phyloP scores from a whole-genome alignment of 2,329 filamentous ascomycete genomes.

The Aspergillus ustus region DNA sequence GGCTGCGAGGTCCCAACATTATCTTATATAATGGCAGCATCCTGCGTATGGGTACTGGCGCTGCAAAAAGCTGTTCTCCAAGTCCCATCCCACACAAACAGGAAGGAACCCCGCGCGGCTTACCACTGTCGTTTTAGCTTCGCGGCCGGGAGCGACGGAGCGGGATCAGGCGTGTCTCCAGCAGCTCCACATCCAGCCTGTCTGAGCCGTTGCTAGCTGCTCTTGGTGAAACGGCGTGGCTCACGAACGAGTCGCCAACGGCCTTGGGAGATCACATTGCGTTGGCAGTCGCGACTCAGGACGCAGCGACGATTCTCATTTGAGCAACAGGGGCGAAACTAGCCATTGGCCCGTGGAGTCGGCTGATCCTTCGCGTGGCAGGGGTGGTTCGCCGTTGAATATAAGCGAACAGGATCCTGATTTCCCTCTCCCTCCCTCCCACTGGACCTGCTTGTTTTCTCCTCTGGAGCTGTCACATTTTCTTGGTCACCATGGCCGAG shows the following conservation, averaged over 20 bases:
- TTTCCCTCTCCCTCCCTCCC: neutral
- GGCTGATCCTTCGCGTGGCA: constrained; percentile 10
- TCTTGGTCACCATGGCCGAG: constrained; percentile 4
- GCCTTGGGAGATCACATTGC: neutral
- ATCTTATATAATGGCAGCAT: neutral
- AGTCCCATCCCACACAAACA: neutral
- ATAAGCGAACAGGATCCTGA: constrained; percentile 4
- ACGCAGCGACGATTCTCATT: neutral
- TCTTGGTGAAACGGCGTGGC: constrained; percentile 1
- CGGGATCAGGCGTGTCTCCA: neutral
- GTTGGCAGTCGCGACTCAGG: neutral
- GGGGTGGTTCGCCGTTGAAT: constrained; percentile 7
- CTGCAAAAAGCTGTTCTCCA: neutral
- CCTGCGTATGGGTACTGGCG: neutral
- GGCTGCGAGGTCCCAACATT: neutral
- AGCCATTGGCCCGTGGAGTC: neutral
- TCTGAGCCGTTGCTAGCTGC: neutral
- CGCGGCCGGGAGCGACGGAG: neutral
- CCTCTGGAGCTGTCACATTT: constrained; percentile 6
- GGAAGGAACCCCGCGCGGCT: neutral
- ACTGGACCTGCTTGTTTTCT: neutral
- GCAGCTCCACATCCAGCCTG: neutral
- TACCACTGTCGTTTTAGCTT: neutral
- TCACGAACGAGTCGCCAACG: neutral
- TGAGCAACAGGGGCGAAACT: neutral